A percentile compares a stretch with the other conserved stretches of the same genome.
Conservation (phyloP, 2,329 filamentous ascomycete genomes). For the Hymenoscyphus infarciens region DNA sequence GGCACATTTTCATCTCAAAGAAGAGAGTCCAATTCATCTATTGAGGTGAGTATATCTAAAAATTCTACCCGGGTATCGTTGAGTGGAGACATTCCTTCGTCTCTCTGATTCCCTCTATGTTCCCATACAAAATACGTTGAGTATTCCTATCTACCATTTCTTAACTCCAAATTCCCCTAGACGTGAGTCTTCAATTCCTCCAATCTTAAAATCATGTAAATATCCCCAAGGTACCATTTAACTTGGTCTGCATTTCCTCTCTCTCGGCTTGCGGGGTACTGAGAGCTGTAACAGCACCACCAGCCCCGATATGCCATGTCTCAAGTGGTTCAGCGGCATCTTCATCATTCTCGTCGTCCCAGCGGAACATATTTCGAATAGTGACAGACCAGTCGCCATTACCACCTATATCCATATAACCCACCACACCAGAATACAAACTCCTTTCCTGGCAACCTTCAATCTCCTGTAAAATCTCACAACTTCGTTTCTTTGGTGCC, state of each 20-base stretch:
- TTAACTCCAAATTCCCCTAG: neutral
- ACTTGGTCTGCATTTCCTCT: constrained; percentile 85
- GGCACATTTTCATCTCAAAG: neutral
- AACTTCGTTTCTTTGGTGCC: constrained; percentile 89
- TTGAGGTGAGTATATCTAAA: constrained; percentile 3
- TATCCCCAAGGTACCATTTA: constrained; percentile 31
- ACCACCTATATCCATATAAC: constrained; percentile 83
- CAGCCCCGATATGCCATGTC: constrained; percentile 81
- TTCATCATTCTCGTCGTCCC: constrained; percentile 54
- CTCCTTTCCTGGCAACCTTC: constrained; percentile 63
- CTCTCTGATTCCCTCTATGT: constrained; percentile 5
- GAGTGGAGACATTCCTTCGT: constrained; percentile 13
- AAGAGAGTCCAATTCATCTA: neutral
- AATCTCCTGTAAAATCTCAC: constrained; percentile 71
- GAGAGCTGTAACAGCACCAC: constrained; percentile 82
- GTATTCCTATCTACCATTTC: constrained; percentile 14
- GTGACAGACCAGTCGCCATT: constrained; percentile 88
- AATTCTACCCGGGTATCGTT: constrained; percentile 20
- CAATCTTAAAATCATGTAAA: constrained; percentile 18
- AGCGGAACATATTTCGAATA: constrained; percentile 76
- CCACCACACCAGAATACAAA: constrained; percentile 83
- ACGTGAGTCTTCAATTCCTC: neutral
- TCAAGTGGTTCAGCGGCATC: constrained; percentile 42
- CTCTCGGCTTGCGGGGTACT: constrained; percentile 78
- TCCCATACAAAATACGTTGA: constrained; percentile 20